Base-by-base conservation (phyloP, 371 early-diverging fungal genomes). In the Mortierella sp. region DNA sequence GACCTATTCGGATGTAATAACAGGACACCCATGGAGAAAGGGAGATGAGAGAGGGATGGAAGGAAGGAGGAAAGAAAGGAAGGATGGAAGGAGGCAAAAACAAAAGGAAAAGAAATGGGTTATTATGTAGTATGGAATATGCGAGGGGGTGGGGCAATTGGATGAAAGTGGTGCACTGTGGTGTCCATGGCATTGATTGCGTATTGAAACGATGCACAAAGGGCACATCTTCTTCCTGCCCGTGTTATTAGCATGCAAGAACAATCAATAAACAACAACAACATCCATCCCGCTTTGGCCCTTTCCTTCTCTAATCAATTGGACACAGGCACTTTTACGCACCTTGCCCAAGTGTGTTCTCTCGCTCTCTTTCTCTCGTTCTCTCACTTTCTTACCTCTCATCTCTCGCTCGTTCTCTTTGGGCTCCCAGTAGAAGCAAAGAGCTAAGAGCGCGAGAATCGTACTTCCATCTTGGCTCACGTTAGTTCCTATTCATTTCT, bases 361-460 rank as follows among this genome's bases (percentile, higher is more conserved):
- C 11, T 56, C 56, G 2, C 27, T n/a, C n/a, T 4, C 56, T 24
- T 7, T 56, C 3, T 27, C 54, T 27, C 27, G 0, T 7, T 14
- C 35, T 18, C 18, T 10, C 38, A 8, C 35, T 18, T 35, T 63
- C 63, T 1, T 16, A 18, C 18, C 51, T 51, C 51, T 51, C 4
- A 16, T 6, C 4, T 51, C 18, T 51, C 51, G 21, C 51, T 51
- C 51, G 51, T 51, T 56, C 56, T 56, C 56, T n/a, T 65, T 65
- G 65, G 65, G 65, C 65, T 65, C 65, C 65, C 65, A 35, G 38
- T 10, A 65, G 38, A 65, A 65, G 65, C 35, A 65, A 56, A 27
- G 27, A 56, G 24, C 54, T 7, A 54, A 54, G 54, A 54, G 24
- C 18, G 24, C 54, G 24, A 54, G 24, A 54, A 54, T 24, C 24